Evolutionary conservation across 805 yeast species (phyloP).

Genomic region (Hanseniaspora clermontiae): DNA sequence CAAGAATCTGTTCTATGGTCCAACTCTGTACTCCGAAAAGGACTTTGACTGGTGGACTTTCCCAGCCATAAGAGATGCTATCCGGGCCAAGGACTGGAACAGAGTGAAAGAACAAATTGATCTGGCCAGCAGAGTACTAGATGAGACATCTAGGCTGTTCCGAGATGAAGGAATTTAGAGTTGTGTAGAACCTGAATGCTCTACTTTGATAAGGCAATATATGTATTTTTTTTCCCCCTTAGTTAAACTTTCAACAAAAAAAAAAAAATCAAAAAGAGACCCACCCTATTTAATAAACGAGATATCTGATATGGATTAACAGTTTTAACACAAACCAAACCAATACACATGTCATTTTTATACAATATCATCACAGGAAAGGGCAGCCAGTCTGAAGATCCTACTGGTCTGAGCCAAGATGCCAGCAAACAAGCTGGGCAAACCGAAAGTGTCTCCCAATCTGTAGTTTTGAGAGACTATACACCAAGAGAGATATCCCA

Average conservation of each 20-base stretch:
- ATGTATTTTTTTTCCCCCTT: neutral
- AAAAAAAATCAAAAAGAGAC: neutral
- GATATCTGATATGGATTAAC: too few species aligned
- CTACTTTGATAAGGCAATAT: too few species aligned
- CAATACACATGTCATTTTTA: constrained; percentile 26
- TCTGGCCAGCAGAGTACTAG: constrained; percentile 30
- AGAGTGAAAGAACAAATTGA: constrained; percentile 45
- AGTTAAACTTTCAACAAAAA: neutral
- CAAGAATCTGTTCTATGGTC: constrained; percentile 57
- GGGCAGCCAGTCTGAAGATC: constrained; percentile 26
- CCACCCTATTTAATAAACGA: too few species aligned
- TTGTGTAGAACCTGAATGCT: neutral
- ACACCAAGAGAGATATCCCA: constrained; percentile 63
- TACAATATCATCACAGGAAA: constrained; percentile 26
- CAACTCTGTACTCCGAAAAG: constrained; percentile 36
- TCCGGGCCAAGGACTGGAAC: constrained; percentile 37
- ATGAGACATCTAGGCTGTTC: constrained; percentile 24
- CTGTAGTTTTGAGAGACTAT: constrained; percentile 38
- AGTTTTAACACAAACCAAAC: too few species aligned
- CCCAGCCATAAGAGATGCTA: constrained; percentile 63
- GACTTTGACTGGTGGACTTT: constrained; percentile 49
- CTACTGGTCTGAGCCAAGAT: constrained; percentile 23
- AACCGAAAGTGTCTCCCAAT: constrained; percentile 21
- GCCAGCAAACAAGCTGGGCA: constrained; percentile 17
- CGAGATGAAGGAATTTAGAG: constrained; percentile 22